Base-by-base conservation (phyloP, 169 alveolate genomes). In the Cryptosporidium sp. region DNA sequence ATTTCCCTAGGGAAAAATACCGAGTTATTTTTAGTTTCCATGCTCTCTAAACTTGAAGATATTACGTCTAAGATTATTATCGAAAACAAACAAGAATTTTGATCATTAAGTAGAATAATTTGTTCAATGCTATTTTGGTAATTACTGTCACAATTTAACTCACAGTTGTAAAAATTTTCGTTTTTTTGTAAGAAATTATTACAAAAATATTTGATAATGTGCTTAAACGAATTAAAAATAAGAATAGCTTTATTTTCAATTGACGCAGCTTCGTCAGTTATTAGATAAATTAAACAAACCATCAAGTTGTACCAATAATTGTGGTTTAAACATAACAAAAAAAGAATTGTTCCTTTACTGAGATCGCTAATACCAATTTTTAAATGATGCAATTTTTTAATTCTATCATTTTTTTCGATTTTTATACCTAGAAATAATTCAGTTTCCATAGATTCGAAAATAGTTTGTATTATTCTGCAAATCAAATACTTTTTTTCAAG, bases 1-100 rank as follows among this genome's bases (percentile, higher is more conserved):
- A 80, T 23, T 41, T 80, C 89, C 21, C 9, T 62, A 16, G 75
- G 89, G 75, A 80, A 80, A n/a, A 80, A 35, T 37, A 55, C 18
- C 3, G 71, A 33, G 23, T 55, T 41, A n/a, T 18, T 33, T 55
- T 23, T 12, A 31, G 10, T 41, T 55, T 50, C 62, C 31, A 35
- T 29, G 14, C 61, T 52, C 10, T 18, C 43, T 35, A 65, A 16
- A 65, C 26, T 65, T 37, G 50, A n/a, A 37, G 52, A 33, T 50
- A 73, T 45, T 12, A 50, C 41, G 21, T 73, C 55, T 26, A 73
- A 31, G 8, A 55, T n/a, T n/a, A 23, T 10, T 59, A 73, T 2
- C 31, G 86, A 73, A 73, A 73, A 73, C 16, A 73, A 26, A 37
- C 86, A 73, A 18, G 70, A 73, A 5, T 37, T 7, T 18, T 55